These are phyloP conservation scores for Gossypium herbaceum DNA, from an alignment of 345 rosid genomes.

Conservation along the genomic window DNA sequence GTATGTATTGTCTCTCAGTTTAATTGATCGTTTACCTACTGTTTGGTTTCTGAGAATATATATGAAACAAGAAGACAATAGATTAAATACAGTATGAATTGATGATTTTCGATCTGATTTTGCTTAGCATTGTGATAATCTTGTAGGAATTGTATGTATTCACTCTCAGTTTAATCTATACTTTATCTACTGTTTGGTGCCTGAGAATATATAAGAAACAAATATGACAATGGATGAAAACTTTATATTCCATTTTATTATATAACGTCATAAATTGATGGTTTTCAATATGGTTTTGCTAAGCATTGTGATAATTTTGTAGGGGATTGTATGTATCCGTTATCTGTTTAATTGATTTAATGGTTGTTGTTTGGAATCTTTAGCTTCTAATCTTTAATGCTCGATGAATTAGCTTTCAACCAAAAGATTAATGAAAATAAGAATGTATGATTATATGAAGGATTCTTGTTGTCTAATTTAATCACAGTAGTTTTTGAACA, in stretches of 20 bases:
- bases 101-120: slow-evolving; percentile 1
- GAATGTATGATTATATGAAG: background rate
- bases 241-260: background rate
- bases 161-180: background rate
- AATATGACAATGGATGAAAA: background rate
- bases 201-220: background rate
- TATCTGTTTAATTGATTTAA: background rate
- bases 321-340: background rate
- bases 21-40: background rate
- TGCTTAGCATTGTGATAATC: background rate
- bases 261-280: background rate
- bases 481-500: background rate
- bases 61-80: background rate
- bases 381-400: background rate
- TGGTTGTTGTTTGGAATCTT: background rate
- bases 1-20: background rate
- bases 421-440: background rate
- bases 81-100: background rate
- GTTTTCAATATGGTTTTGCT: background rate
- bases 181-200: background rate
- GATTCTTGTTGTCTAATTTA: background rate
- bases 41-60: background rate
- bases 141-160: background rate
- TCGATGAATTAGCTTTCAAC: background rate
- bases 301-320: background rate